Evolutionary conservation across 371 early-diverging fungal genomes (phyloP), one percentile per base, ranked within the genome.

Genomic region (Rhizopus stolonifer): DNA sequence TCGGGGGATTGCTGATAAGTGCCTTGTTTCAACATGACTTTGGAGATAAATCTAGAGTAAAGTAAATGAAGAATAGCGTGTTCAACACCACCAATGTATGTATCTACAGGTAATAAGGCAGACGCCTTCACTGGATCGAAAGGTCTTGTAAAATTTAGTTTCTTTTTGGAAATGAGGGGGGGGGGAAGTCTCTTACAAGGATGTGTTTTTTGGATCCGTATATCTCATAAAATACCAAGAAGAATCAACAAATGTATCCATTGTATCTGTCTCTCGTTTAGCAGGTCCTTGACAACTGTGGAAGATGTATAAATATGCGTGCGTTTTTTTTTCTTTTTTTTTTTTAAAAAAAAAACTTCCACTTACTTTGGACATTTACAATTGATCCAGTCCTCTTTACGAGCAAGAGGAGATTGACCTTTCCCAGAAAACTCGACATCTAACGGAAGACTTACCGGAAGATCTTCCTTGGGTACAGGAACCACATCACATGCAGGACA

Each of bases 191-290:
- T 57, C 68, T 58, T 77, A 77, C 68, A 76, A 43, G 0, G 46
- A 36, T 9, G 52, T 58, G 61, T 95, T 94, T 3, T 86, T 72
- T 1, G 94, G 78, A 59, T 95, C 95, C 1, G 85, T 64, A 56
- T 80, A 92, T 51, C 96, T 79, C 68, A 95, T 67, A 73, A 85
- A 96, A 61, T 96, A 96, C 95, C 96, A 96, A 0, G 95, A 91
- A 0, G 95, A 94, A 60, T 95, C 97, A 5, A 95, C 92, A 79
- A 95, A 96, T 5, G 96, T 95, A 61, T 95, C 96, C 90, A 96
- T 94, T 0, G 96, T 95, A 56, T 96, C 96, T 4, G 90, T 87
- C 47, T 95, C 97, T 31, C 91, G 77, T 39, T 72, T 76, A n/a
- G 91, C 92, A 5, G 84, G 76, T 4, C 86, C 83, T 33, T 78